Conservation (phyloP, 2,329 filamentous ascomycete genomes). For the Cladobotryum protrusum region DNA sequence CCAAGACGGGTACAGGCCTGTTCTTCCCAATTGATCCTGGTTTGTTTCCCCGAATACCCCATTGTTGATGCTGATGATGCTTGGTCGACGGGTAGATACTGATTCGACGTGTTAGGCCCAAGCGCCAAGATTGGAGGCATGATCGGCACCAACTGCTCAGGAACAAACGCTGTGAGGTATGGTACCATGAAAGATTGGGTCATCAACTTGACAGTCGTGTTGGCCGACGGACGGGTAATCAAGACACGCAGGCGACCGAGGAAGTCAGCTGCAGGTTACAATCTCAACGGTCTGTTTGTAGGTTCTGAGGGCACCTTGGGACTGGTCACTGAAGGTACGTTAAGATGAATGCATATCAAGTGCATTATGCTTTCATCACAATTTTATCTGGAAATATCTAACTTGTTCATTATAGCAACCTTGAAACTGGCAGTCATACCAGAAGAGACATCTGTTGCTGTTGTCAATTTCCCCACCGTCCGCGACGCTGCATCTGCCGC, state of each 20-base stretch:
- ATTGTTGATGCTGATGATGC: no score
- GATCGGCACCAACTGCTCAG: slow-evolving; percentile 72
- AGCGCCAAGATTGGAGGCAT: slow-evolving; percentile 75
- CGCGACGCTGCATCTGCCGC: slow-evolving; percentile 70
- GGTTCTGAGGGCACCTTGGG: slow-evolving; percentile 78
- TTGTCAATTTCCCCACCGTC: slow-evolving; percentile 73
- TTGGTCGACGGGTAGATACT: background rate
- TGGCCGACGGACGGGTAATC: slow-evolving; percentile 71
- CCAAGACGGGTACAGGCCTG: slow-evolving; percentile 65
- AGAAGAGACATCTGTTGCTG: slow-evolving; percentile 68
- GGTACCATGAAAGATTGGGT: slow-evolving; percentile 89
- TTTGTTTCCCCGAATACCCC: slow-evolving; percentile 19
- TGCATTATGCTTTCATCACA: background rate
- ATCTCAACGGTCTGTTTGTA: slow-evolving; percentile 72
- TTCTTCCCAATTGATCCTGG: slow-evolving; percentile 91
- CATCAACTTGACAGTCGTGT: slow-evolving; percentile 72
- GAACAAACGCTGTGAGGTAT: slow-evolving; percentile 74
- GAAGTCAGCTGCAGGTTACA: slow-evolving; percentile 78
- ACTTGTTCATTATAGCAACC: slow-evolving; percentile 44
- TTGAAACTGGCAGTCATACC: slow-evolving; percentile 74
- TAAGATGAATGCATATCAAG: background rate
- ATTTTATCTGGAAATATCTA: background rate
- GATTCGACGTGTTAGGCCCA: slow-evolving; percentile 35
- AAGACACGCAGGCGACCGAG: slow-evolving; percentile 72
- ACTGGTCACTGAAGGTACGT: slow-evolving; percentile 63